These are phyloP conservation scores for Suillus fuscotomentosus DNA, from an alignment of 768 basidiomycete genomes.

Conservation along the genomic window DNA sequence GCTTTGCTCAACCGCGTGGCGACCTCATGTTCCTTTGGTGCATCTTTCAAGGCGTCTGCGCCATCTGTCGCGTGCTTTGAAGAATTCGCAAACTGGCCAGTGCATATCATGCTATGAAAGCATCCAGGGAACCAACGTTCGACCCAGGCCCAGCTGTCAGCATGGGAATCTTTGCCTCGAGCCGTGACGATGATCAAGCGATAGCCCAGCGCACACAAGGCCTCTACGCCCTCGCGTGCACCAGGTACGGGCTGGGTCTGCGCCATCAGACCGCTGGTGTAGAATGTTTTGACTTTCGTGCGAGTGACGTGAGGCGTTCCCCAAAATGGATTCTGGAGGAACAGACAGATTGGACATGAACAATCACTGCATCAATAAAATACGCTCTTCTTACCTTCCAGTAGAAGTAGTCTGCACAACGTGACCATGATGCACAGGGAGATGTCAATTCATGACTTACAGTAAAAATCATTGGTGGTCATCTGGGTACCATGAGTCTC, in stretches of 20 bases:
- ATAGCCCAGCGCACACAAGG: constrained; percentile 62
- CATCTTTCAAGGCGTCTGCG: background rate
- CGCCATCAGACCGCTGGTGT: constrained; percentile 48
- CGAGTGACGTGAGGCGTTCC: constrained; percentile 58
- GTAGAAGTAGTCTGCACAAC: constrained; percentile 60
- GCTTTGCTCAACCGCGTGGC: constrained; percentile 66
- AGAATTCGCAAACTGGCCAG: constrained; percentile 64
- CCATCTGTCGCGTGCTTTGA: constrained; percentile 34
- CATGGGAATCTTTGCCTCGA: constrained; percentile 51
- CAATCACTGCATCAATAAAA: background rate
- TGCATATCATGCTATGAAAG: constrained; percentile 66
- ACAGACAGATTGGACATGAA: background rate
- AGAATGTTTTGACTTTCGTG: constrained; percentile 58
- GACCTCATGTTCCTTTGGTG: constrained; percentile 34
- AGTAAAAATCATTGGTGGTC: constrained; percentile 56
- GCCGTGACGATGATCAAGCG: constrained; percentile 76
- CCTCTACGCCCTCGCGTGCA: constrained; percentile 54
- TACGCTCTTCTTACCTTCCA: constrained; percentile 53
- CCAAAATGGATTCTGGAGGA: constrained; percentile 52
- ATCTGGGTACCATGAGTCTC: constrained; percentile 55
- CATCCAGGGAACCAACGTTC: constrained; percentile 61
- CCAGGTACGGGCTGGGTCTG: constrained; percentile 54
- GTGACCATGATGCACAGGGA: constrained; percentile 1
- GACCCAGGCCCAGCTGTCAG: constrained; percentile 66
- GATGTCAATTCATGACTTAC: constrained; percentile 34